Evolutionary conservation across 2,329 filamentous ascomycete genomes (phyloP).

Genomic region (Ceratocystis cacaofunesta): DNA sequence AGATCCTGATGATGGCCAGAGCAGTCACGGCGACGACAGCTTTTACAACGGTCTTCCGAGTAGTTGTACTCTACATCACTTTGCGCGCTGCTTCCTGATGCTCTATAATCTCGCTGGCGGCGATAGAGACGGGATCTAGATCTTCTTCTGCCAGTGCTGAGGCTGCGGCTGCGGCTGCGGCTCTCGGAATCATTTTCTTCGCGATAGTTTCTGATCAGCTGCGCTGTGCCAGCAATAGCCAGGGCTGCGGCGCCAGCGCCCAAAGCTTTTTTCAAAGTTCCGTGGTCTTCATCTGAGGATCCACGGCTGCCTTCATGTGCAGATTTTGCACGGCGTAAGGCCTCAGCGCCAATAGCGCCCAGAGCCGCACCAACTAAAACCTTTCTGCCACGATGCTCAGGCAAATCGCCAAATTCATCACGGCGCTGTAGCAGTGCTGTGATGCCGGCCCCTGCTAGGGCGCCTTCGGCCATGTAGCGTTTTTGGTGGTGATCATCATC

Average conservation of each 20-base stretch:
- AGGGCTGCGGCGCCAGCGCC: constrained; percentile 49
- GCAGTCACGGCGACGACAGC: neutral
- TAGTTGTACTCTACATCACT: neutral
- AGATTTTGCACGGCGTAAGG: constrained; percentile 43
- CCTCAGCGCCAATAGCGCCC: constrained; percentile 47
- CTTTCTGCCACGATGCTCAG: constrained; percentile 40
- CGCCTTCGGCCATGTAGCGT: constrained; percentile 48
- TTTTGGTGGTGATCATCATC: constrained; percentile 34
- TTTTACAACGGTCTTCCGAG: neutral
- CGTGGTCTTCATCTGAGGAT: constrained; percentile 30
- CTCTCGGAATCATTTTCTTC: constrained; percentile 42
- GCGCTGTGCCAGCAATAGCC: constrained; percentile 49
- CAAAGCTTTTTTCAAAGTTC: constrained; percentile 44
- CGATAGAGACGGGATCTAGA: neutral
- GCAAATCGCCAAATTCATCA: constrained; percentile 34
- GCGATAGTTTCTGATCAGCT: constrained; percentile 47
- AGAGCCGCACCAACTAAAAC: constrained; percentile 47
- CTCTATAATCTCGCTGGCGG: neutral
- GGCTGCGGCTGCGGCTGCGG: constrained; percentile 38
- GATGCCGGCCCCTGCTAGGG: constrained; percentile 46
- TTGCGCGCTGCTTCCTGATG: neutral
- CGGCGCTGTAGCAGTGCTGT: constrained; percentile 43
- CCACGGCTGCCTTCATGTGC: constrained; percentile 29
- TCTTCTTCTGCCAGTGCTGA: constrained; percentile 30
- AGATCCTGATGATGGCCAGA: neutral